Evolutionary conservation across 2,329 filamentous ascomycete species (phyloP).

Genomic region (Hawksworthiomyces lignivorus): DNA sequence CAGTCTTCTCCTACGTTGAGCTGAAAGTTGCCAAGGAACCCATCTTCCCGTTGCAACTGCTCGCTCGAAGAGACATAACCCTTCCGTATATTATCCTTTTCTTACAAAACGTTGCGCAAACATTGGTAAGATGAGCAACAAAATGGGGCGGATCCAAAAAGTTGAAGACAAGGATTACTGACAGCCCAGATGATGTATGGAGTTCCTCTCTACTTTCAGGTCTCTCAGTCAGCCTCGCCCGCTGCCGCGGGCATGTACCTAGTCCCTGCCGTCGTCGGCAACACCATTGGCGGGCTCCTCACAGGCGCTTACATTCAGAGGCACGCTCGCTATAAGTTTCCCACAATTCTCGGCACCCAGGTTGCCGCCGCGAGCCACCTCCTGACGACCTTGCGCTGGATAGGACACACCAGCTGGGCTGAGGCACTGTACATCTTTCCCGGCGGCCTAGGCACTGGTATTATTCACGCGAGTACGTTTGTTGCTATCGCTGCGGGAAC

Average conservation of each 20-base stretch:
- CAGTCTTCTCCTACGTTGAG: constrained; percentile 19
- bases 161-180: too few relatives aligned
- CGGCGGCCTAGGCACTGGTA: constrained; percentile 31
- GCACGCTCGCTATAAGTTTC: constrained; percentile 36
- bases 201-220: constrained; percentile 46
- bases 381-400: too few relatives aligned
- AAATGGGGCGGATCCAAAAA: too few relatives aligned
- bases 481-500: constrained; percentile 1
- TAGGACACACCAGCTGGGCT: constrained; percentile 30
- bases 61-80: constrained; percentile 31
- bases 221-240: constrained; percentile 34
- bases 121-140: too few relatives aligned
- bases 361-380: too few relatives aligned
- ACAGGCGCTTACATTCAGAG: constrained; percentile 35
- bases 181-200: constrained; percentile 41
- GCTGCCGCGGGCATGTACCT: constrained; percentile 38
- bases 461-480: constrained; percentile 2
- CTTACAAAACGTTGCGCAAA: constrained; percentile 16
- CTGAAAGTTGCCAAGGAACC: constrained; percentile 28
- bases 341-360: constrained; percentile 30
- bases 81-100: constrained; percentile 29
- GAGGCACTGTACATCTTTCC: constrained; percentile 36
- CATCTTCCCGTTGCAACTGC: constrained; percentile 33
- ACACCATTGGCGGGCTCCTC: constrained; percentile 39
- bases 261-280: constrained; percentile 44